Evolutionary conservation across 2,329 filamentous ascomycete species (phyloP), one percentile per base, ranked within the genome.

Genomic region (Fonsecaea pedrosoi): DNA sequence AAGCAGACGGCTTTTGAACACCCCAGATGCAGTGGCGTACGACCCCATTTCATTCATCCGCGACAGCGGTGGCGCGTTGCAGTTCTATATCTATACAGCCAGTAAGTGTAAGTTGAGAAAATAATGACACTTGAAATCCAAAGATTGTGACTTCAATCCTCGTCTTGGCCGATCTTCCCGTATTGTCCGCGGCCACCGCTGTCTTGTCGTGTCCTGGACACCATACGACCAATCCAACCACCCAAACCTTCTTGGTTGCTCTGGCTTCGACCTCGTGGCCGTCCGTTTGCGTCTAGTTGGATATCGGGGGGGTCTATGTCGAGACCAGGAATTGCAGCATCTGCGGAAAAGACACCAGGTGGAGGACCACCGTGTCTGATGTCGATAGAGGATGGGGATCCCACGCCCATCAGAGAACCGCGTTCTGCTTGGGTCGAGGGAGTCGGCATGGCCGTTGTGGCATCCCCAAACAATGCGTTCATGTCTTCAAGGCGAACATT

Each of bases 401-500:
- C 88, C 45, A 86, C 85, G 54, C 89, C 87, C 78, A 96, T 89
- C 10, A 97, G 83, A 2, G 92, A 92, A n/a, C 91, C 92, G 8
- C 89, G 89, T 79, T 97, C 93, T 12, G 89, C 89, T 66, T 89
- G 85, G 1, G 92, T 84, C 54, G 89, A 87, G 1, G 94, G 94
- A 0, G 94, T 97, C 4, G 88, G 87, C 80, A 92, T 89, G 10
- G 90, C 87, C 2, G 92, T 94, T 32, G 92, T 95, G 40, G 94
- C 92, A 78, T 99, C 95, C 71, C 95, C 95, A 75, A 99, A 99
- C 15, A 99, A 82, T 2, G 88, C 86, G 77, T 96, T 92, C 95
- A 99, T 99, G 73, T 99, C 95, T 80, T 99, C 95, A 59, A 99
- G 85, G 65, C 94, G 90, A 65, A 99, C 89, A 74, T 96, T 96